A percentile compares a stretch with the other conserved stretches of the same genome.
phyloP scores from a whole-genome alignment of 495 filamentous ascomycete species.

The Xylaria castorea region DNA sequence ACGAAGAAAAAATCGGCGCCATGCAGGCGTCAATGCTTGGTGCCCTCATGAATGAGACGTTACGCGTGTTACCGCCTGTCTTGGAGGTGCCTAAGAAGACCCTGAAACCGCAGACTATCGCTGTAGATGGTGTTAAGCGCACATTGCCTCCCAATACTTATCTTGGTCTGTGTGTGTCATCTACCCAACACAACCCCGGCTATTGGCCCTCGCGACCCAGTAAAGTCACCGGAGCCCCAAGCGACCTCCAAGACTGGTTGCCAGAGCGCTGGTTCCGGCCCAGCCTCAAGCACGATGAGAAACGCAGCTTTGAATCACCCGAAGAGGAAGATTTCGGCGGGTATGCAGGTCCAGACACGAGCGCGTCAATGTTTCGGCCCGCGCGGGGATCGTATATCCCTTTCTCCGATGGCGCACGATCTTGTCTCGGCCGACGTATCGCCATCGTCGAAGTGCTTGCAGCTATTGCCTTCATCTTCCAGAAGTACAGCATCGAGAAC shows the following conservation, averaged over 20 bases:
- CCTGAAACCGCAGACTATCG: conserved; percentile 57
- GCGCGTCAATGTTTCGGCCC: conserved; percentile 62
- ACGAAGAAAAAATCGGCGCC: conserved; percentile 62
- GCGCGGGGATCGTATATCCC: conserved; percentile 71
- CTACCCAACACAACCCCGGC: conserved; percentile 65
- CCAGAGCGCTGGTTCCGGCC: conserved; percentile 56
- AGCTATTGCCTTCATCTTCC: conserved; percentile 70
- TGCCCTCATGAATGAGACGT: conserved; percentile 71
- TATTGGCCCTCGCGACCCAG: conserved; percentile 64
- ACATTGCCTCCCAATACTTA: conserved; percentile 53
- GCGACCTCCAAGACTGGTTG: conserved; percentile 54
- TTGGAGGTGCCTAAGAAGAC: conserved; percentile 67
- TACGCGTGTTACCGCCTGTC: conserved; percentile 68
- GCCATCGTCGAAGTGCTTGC: conserved; percentile 79
- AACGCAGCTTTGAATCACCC: conserved; percentile 9
- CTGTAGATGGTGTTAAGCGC: conserved; percentile 55
- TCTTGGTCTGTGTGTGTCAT: conserved; percentile 55
- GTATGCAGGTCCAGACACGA: conserved; percentile 60
- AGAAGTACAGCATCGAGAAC: conserved; percentile 69
- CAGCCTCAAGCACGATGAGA: conserved; percentile 22
- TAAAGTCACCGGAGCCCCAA: conserved; percentile 40
- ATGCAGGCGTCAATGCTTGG: conserved; percentile 67
- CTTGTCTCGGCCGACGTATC: conserved; percentile 73
- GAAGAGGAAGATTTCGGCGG: conserved; percentile 60
- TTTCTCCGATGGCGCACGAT: conserved; percentile 73